These are phyloP conservation scores for Mycosarcoma maydis DNA, from an alignment of 1,284 basidiomycete genomes.

Conservation along the genomic window DNA sequence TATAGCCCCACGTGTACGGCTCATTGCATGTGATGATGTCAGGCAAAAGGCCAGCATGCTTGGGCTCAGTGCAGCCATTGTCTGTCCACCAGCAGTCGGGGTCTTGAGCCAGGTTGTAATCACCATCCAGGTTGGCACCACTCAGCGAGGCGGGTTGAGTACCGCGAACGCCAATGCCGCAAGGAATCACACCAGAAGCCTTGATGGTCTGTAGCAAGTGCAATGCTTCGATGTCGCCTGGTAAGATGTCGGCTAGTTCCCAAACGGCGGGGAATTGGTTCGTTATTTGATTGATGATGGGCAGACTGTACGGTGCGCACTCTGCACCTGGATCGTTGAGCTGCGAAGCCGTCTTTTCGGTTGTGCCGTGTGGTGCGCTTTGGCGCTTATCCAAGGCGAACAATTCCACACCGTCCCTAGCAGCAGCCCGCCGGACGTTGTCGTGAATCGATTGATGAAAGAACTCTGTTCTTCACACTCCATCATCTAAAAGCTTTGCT, in stretches of 20 bases:
- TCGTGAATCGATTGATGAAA: conserved; percentile 15
- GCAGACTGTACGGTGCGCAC: conserved; percentile 41
- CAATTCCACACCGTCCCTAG: neutral
- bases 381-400: conserved; percentile 1
- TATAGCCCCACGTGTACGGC: conserved; percentile 70
- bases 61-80: conserved; percentile 58
- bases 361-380: conserved; percentile 8
- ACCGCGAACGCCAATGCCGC: conserved; percentile 62
- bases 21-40: conserved; percentile 69
- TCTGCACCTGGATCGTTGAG: conserved; percentile 19
- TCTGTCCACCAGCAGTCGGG: conserved; percentile 61
- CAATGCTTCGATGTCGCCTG: conserved; percentile 66
- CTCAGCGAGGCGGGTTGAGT: conserved; percentile 31
- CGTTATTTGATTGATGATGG: conserved; percentile 28
- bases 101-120: conserved; percentile 17
- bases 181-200: conserved; percentile 58
- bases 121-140: conserved; percentile 7
- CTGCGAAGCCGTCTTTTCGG: conserved; percentile 22
- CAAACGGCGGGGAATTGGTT: conserved; percentile 54
- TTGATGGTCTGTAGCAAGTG: conserved; percentile 52
- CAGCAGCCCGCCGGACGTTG: conserved; percentile 7
- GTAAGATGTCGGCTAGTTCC: conserved; percentile 65
- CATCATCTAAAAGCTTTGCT: no score
- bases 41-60: conserved; percentile 46
- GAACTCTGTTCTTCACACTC: no score